Base-by-base conservation (phyloP, 441 rosid species). In the Pelargonium citronellum region DNA sequence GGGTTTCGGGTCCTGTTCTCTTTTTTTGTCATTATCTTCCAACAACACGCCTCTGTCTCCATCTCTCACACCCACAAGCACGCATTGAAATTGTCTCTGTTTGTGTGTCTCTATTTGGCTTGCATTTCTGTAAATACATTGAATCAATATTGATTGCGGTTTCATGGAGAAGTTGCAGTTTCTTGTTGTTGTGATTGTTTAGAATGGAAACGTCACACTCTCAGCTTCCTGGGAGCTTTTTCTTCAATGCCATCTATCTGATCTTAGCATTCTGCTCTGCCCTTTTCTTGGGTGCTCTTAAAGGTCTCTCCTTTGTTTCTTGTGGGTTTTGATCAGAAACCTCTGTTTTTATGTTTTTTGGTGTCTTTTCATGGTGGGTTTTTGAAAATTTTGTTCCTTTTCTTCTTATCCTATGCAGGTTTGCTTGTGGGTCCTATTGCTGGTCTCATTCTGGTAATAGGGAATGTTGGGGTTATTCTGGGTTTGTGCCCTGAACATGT, bases 401-500 rank as follows among this genome's bases (percentile, higher is more conserved):
- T 37, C 43, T 37, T 37, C 8, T 37, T 37, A 37, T 37, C 8
- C 43, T 37, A 37, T 37, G 43, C 84, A 88, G 97, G 84, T 82
- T 67, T 86, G 66, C 30, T 84, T 17, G 92, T 87, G 74, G 93
- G 96, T 78, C 94, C 96, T 61, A 30, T 90, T 53, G 98, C 98
- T 72, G 77, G 83, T 71, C 73, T 88, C 71, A 82, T 85, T 67
- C 70, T 91, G 67, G 86, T 84, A 64, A 60, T 37, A 47, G 97
- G 98, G 67, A 89, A 91, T 74, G 81, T 83, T 73, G 94, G 84
- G 69, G 89, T 91, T 69, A 91, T 92, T 83, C 82, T 89, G 75
- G 84, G 81, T 58, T 71, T 86, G 81, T 85, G 85, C 67, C 95
- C 91, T 76, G 75, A 89, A 8, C 92, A 93, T 80, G 83, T 89